Conservation (phyloP, 164 flowering plant species). For the Saururus chinensis region DNA sequence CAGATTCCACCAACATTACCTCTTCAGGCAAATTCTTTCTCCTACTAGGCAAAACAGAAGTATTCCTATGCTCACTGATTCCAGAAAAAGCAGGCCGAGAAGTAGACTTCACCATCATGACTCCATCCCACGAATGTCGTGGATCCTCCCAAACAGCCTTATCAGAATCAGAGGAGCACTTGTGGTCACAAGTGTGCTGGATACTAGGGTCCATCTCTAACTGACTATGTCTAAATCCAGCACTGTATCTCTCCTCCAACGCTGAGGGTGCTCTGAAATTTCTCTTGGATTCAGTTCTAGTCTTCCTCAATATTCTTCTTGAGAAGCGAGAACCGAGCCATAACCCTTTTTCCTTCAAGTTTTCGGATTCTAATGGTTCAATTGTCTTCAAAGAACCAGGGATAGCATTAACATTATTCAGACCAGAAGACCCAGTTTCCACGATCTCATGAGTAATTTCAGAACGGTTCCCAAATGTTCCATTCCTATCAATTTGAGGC, state of each 20-base stretch:
- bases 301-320: constrained; percentile 7
- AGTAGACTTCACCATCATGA: constrained; percentile 7
- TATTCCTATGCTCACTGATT: not conserved
- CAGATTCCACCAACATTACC: constrained; percentile 2
- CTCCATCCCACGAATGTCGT: constrained; percentile 13
- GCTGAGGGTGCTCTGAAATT: not conserved
- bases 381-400: not conserved
- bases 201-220: constrained; percentile 1
- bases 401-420: not conserved
- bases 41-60: constrained; percentile 4
- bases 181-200: constrained; percentile 1
- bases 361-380: not conserved
- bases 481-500: not conserved
- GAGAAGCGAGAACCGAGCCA: constrained; percentile 4
- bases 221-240: not conserved
- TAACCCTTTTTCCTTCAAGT: constrained; percentile 4
- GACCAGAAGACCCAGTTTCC: not conserved
- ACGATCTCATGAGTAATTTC: not conserved
- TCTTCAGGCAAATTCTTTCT: constrained; percentile 7
- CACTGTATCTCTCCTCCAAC: not conserved
- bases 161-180: constrained; percentile 8
- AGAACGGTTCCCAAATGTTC: not conserved
- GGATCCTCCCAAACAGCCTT: constrained; percentile 13
- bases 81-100: constrained; percentile 3
- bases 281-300: not conserved